These are phyloP conservation scores for Lachnellula willkommii DNA, from an alignment of 2,329 filamentous ascomycete species.

Conservation along the genomic window DNA sequence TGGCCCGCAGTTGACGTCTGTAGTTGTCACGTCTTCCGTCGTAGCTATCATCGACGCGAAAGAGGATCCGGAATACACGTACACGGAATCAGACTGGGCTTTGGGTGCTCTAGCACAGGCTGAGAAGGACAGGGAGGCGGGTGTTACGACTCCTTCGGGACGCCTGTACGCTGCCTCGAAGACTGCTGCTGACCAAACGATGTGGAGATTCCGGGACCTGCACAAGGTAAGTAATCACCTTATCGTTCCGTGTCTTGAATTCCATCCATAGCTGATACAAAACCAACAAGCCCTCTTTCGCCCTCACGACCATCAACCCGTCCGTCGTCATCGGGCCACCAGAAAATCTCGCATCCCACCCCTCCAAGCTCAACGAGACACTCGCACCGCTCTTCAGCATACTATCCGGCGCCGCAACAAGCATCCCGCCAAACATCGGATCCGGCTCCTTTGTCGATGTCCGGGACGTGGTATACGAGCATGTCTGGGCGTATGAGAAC, in stretches of 20 bases:
- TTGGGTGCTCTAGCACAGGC: constrained; percentile 31
- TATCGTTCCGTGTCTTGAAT: no score
- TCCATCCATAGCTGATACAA: constrained; percentile 10
- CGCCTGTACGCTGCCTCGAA: constrained; percentile 38
- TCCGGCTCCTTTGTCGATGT: constrained; percentile 37
- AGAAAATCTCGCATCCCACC: constrained; percentile 28
- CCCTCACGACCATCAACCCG: constrained; percentile 38
- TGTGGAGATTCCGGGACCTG: constrained; percentile 37
- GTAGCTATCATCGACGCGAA: constrained; percentile 24
- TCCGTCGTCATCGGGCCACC: constrained; percentile 39
- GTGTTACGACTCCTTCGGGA: constrained; percentile 8
- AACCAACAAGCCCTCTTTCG: constrained; percentile 33
- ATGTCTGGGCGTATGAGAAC: constrained; percentile 36
- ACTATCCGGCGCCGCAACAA: constrained; percentile 31
- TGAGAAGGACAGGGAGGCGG: constrained; percentile 27
- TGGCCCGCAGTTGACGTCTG: constrained; percentile 34
- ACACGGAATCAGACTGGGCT: constrained; percentile 26
- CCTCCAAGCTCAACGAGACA: constrained; percentile 32
- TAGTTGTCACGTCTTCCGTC: constrained; percentile 38
- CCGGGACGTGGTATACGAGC: constrained; percentile 39
- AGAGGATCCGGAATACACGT: constrained; percentile 18
- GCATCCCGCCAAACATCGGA: constrained; percentile 22
- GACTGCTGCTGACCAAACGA: constrained; percentile 33
- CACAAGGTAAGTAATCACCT: constrained; percentile 21
- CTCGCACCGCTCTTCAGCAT: constrained; percentile 32